phyloP scores from a whole-genome alignment of 208 protist species.

The Borovskyia barvae region DNA sequence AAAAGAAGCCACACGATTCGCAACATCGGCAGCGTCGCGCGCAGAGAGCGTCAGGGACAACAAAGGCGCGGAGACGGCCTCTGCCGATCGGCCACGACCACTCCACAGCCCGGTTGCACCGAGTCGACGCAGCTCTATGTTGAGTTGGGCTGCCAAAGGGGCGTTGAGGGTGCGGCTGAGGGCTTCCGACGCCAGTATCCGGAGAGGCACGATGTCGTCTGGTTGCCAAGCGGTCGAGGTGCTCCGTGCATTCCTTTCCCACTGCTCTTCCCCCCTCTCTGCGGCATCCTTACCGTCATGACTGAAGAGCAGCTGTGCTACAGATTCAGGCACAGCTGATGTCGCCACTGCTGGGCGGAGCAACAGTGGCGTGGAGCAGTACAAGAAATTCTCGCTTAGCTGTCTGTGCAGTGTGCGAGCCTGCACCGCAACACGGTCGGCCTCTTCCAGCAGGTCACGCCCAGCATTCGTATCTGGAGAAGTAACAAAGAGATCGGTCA shows the following conservation, averaged over 20 bases:
- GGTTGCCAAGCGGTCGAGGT: slow-evolving; percentile 5
- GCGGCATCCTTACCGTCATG: too few relatives aligned
- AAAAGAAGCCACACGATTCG: slow-evolving; percentile 22
- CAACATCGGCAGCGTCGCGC: slow-evolving; percentile 45
- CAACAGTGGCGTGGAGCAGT: slow-evolving; percentile 65
- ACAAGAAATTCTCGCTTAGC: slow-evolving; percentile 45
- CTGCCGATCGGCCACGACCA: slow-evolving; percentile 17
- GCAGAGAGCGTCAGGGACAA: slow-evolving; percentile 66
- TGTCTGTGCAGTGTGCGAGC: slow-evolving; percentile 22
- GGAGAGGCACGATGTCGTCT: slow-evolving; percentile 29
- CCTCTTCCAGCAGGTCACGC: slow-evolving; percentile 42
- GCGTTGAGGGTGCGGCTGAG: slow-evolving; percentile 52
- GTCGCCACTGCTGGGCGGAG: slow-evolving; percentile 32
- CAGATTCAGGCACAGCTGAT: slow-evolving; percentile 18
- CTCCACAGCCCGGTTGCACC: slow-evolving; percentile 13
- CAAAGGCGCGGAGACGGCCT: slow-evolving; percentile 30
- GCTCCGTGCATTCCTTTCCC: neutral
- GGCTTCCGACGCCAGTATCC: slow-evolving; percentile 32
- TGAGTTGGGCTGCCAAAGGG: slow-evolving; percentile 41
- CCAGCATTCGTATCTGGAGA: neutral
- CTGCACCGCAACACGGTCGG: slow-evolving; percentile 11
- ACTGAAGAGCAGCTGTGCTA: slow-evolving; percentile 25
- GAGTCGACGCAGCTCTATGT: slow-evolving; percentile 13
- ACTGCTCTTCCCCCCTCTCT: neutral
- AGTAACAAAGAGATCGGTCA: slow-evolving; percentile 14